Evolutionary conservation across 1,284 basidiomycete species (phyloP).

Genomic region (Salmacisia buchloeana): DNA sequence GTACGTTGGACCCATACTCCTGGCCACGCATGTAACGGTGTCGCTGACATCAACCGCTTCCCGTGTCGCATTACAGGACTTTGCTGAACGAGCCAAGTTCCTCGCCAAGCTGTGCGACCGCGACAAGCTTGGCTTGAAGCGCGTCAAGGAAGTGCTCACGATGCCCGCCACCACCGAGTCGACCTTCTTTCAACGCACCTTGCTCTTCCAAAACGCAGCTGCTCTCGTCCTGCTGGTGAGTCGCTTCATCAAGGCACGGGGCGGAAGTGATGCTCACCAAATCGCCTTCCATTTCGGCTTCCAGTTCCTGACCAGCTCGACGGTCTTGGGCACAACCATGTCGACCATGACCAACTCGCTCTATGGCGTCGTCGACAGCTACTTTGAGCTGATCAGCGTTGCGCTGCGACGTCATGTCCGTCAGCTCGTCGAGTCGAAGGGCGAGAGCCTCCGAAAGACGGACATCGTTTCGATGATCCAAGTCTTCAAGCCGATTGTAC

Average conservation of each 20-base stretch:
- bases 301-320: slow-evolving; percentile 3
- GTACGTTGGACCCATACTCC: neutral
- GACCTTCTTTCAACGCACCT: neutral
- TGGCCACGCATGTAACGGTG: neutral
- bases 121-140: neutral
- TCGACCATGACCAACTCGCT: neutral
- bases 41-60: neutral
- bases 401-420: neutral
- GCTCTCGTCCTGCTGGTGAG: neutral
- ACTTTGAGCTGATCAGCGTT: neutral
- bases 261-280: neutral
- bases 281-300: neutral
- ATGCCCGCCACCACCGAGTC: neutral
- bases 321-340: neutral
- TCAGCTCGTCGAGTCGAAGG: neutral
- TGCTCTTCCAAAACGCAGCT: neutral
- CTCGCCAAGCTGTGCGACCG: neutral
- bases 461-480: neutral
- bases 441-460: neutral
- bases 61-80: neutral
- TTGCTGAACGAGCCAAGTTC: neutral
- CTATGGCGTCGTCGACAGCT: neutral
- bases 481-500: neutral
- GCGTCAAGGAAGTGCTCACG: neutral
- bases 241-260: neutral